Evolutionary conservation across 2,329 filamentous ascomycete genomes (phyloP), one percentile per base, ranked within the genome.

Genomic region (Xylaria digitata): DNA sequence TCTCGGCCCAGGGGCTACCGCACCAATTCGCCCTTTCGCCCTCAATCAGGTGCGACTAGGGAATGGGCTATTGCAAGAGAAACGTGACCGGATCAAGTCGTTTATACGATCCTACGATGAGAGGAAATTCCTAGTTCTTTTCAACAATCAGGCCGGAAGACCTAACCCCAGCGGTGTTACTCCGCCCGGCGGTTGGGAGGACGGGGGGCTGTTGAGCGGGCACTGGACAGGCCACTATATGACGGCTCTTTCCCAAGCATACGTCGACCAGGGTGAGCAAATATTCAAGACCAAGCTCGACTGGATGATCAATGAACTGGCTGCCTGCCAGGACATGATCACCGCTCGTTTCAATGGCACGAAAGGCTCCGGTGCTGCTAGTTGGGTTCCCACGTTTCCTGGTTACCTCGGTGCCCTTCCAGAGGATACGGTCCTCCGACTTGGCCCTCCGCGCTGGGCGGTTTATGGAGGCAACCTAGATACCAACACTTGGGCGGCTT

Each of bases 211-310:
- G n/a, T 68, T 78, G 46, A 78, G 76, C 43, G 76, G 76, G 5
- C 76, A 78, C 64, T 78, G 76, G 76, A 69, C 76, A 0, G 76
- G 76, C 15, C 76, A 78, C 48, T 78, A 70, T 63, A 75, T 78
- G 76, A 76, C 76, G 3, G 74, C 73, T 11, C 70, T 76, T 30
- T 76, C 74, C 15, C 75, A 78, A 60, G 78, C 76, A 8, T 78
- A 76, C 67, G 77, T 72, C 45, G 75, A 77, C 52, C 71, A 77
- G 67, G 72, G 73, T 13, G 76, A 78, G 55, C 64, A 74, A 37
- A 15, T 71, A 6, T 77, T 72, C 71, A 77, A 77, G 48, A 70
- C 67, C 1, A 78, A 77, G 63, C 74, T 78, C 26, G 76, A 77
- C 70, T 77, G 75, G 76, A 74, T 78, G 73, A 73, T 78, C n/a